Evolutionary conservation across 306 rosid species (phyloP), one percentile per base, ranked within the genome.

Genomic region (Vicia villosa): DNA sequence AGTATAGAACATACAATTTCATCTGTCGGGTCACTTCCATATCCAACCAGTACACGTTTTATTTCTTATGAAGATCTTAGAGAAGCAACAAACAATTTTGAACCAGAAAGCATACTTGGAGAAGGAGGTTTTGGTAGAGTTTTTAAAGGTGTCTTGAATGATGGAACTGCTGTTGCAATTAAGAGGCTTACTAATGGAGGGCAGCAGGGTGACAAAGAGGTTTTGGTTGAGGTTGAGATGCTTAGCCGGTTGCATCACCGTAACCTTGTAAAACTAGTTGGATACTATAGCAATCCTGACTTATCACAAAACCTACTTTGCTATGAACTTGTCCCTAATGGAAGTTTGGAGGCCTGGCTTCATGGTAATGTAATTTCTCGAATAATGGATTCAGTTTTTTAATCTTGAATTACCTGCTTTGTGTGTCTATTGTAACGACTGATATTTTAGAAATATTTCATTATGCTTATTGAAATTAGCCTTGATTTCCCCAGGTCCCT

Each of bases 311-410:
- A 95, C 83, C 85, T 89, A 51, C 89, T 95, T 66, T 95, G 99
- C 88, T 95, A 91, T 68, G 99, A 95, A 79, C 99, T 95, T 83
- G 92, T 95, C 42, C 82, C 97, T 21, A 95, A 95, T 87, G 99
- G 99, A 79, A 91, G 97, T 84, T 87, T 95, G 86, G 97, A 95
- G 76, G 88, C 97, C 49, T 91, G 99, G 99, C 97, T 95, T 61
- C 99, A 95, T 81, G 99, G 97, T 95, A 87, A 74, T 71, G 80
- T 68, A 52, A 42, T 61, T 74, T 86, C 57, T 79, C 34, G 34
- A 41, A 54, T 67, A 50, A 68, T 8, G 32, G 64, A 14, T 38
- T 76, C 26, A 13, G 10, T 76, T 30, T 21, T 26, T 17, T 57
- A 12, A 46, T 69, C 24, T 26, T 66, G 67, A 61, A 28, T 21